Evolutionary conservation across 176 grass and related monocot species (phyloP).

Genomic region (Rhynchospora tenuis): DNA sequence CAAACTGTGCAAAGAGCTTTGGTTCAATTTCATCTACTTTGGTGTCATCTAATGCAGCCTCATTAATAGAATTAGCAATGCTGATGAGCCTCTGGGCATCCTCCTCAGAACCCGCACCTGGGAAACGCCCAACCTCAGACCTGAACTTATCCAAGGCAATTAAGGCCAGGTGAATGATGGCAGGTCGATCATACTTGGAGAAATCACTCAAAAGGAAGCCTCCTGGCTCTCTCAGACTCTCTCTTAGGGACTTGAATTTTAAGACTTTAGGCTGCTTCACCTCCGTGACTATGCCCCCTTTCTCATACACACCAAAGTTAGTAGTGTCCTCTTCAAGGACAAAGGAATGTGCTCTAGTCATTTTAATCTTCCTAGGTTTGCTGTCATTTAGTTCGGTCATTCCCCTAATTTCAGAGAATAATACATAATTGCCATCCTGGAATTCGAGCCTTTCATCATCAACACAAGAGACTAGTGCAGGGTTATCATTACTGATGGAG

Average conservation of each 20-base stretch:
- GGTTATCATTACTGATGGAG: conserved; percentile 56
- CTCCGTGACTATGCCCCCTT: conserved; percentile 72
- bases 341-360: conserved; percentile 40
- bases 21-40: conserved; percentile 45
- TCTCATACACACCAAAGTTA: conserved; percentile 50
- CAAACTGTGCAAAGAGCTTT: conserved; percentile 46
- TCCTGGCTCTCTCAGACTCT: conserved; percentile 60
- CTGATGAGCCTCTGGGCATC: conserved; percentile 51
- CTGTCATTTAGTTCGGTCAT: conserved; percentile 80
- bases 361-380: conserved; percentile 53
- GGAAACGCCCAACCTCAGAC: conserved; percentile 44
- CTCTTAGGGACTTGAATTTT: conserved; percentile 59
- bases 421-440: conserved; percentile 53
- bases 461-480: conserved; percentile 40
- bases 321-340: conserved; percentile 56
- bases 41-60: conserved; percentile 33
- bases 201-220: conserved; percentile 60
- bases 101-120: conserved; percentile 40
- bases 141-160: conserved; percentile 74
- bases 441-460: conserved; percentile 64
- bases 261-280: conserved; percentile 50
- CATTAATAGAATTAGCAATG: conserved; percentile 49
- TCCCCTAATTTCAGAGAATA: conserved; percentile 68
- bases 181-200: conserved; percentile 49
- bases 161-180: conserved; percentile 63